Percentiles rank a stretch among this genome's conserved stretches.
phyloP scores from a whole-genome alignment of 2,329 filamentous ascomycete genomes.

The Penicillium aurantiogriseum region DNA sequence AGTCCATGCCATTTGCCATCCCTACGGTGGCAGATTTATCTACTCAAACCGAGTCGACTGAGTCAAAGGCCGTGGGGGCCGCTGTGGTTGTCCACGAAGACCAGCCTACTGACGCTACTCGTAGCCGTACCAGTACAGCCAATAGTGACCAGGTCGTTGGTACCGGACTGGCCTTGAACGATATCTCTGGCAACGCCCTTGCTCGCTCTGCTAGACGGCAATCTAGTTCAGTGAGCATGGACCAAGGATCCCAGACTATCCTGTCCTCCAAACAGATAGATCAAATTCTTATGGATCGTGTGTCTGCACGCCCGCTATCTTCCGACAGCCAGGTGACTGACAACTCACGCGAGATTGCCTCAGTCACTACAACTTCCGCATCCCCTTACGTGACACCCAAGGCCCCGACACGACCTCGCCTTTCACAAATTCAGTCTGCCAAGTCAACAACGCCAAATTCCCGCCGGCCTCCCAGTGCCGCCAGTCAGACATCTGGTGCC shows the following conservation, averaged over 20 bases:
- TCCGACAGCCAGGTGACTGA: slow-evolving; percentile 31
- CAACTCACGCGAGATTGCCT: slow-evolving; percentile 27
- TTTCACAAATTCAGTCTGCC: slow-evolving; percentile 30
- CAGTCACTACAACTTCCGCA: slow-evolving; percentile 8
- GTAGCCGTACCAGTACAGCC: slow-evolving; percentile 31
- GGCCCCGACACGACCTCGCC: slow-evolving; percentile 29
- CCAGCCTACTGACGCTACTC: slow-evolving; percentile 57
- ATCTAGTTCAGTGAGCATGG: slow-evolving; percentile 51
- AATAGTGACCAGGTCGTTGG: slow-evolving; percentile 26
- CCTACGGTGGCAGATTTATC: slow-evolving; percentile 19
- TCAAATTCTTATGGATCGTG: slow-evolving; percentile 63
- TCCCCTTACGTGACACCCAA: slow-evolving; percentile 37
- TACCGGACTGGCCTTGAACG: slow-evolving; percentile 56
- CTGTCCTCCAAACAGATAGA: slow-evolving; percentile 83
- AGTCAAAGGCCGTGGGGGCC: slow-evolving; percentile 28
- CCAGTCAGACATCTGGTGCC: slow-evolving; percentile 59
- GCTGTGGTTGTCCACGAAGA: slow-evolving; percentile 62
- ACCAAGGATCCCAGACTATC: slow-evolving; percentile 77
- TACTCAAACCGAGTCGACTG: slow-evolving; percentile 25
- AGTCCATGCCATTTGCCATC: slow-evolving; percentile 32
- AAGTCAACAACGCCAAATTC: slow-evolving; percentile 37
- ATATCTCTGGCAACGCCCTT: slow-evolving; percentile 60
- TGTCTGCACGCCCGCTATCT: slow-evolving; percentile 32
- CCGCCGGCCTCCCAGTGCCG: slow-evolving; percentile 68
- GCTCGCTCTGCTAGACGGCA: slow-evolving; percentile 27